Base-by-base conservation (phyloP, 768 basidiomycete species). In the Udeniomyces megalosporus region DNA sequence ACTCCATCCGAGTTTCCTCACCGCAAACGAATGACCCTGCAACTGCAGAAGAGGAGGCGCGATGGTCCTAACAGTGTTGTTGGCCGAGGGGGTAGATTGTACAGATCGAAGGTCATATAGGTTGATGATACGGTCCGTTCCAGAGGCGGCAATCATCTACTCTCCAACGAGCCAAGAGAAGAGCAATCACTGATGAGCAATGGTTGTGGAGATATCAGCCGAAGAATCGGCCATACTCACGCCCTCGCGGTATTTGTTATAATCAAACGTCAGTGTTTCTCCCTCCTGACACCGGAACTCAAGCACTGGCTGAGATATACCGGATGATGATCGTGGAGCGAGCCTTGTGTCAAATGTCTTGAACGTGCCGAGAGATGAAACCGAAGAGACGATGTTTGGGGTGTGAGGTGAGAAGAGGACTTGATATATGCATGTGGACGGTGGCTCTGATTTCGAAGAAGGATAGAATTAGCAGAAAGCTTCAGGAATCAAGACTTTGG, bases 381-480 rank as follows among this genome's bases (percentile, higher is more conserved):
- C 89, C 2, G 88, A 84, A 0, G 84, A 85, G 61, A 97, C 66
- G 34, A 85, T 72, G 60, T 85, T 83, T 4, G 90, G 85, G 60
- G 86, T 82, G 70, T 93, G 91, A 0, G 93, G 93, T 2, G 91
- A 95, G 77, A 90, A 97, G 44, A 88, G 74, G 2, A 89, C 85
- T 70, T 88, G 82, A 73, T 96, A 96, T 54, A 91, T 86, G 42
- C 62, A 64, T 26, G 52, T 29, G 2, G 42, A 45, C 17, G 38
- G 38, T 8, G 38, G 38, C 29, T 66, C 59, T 54, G 54, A 12
- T 12, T n/a, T 3, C 5, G 34, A 15, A 20, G 17, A 24, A 22
- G 14, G 3, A 8, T 1, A 32, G 47, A 17, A 24, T 6, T 8
- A n/a, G 22, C 24, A 29, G 4, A 15, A 50, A 2, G 26, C 7